phyloP scores from a whole-genome alignment of 441 rosid species.

The Bocquillonia castaneifolia region DNA sequence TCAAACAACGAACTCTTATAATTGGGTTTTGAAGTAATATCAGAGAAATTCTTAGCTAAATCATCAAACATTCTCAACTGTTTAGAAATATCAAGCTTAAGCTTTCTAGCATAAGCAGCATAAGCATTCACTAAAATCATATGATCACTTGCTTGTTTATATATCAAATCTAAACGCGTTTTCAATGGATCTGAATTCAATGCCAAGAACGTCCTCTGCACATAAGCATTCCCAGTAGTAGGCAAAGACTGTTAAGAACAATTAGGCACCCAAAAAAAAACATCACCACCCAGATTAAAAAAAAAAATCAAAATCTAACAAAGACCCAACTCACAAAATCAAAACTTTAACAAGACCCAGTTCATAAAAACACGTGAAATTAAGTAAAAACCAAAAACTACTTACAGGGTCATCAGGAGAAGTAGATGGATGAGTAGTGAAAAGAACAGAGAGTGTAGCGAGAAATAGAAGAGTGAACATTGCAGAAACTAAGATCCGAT shows the following conservation, averaged over 20 bases:
- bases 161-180: conserved; percentile 69
- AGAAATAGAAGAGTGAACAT: conserved; percentile 76
- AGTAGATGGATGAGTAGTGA: conserved; percentile 45
- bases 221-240: conserved; percentile 52
- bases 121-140: conserved; percentile 69
- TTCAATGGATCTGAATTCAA: conserved; percentile 74
- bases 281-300: too few species aligned
- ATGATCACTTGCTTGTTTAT: conserved; percentile 89
- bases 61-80: conserved; percentile 71
- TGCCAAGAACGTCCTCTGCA: conserved; percentile 61
- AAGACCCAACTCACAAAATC: neutral
- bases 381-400: conserved; percentile 8
- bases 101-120: conserved; percentile 83
- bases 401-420: conserved; percentile 45
- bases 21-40: conserved; percentile 45
- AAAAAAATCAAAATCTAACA: neutral
- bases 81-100: conserved; percentile 73
- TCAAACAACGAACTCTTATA: conserved; percentile 49
- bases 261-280: neutral
- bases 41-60: conserved; percentile 59
- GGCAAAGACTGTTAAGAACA: conserved; percentile 41
- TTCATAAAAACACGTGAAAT: neutral
- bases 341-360: neutral
- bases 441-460: conserved; percentile 67
- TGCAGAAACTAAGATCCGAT: conserved; percentile 79